Percentiles rank a stretch among this genome's conserved stretches.
Conservation (phyloP, 345 rosid species). For the Pseudoturritis turrita region DNA sequence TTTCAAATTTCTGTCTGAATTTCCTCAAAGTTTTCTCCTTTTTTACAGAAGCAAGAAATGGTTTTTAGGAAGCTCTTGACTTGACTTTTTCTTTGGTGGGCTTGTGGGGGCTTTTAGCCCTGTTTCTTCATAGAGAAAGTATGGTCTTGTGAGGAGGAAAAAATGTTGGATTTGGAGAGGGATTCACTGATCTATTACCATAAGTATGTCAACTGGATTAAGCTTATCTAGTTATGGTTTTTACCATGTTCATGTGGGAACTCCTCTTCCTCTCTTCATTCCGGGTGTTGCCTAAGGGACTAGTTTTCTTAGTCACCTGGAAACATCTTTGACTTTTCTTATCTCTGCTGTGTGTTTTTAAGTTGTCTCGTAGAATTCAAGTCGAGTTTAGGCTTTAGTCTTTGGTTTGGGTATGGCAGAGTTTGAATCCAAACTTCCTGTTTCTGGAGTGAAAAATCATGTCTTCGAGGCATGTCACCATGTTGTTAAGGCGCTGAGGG, state of each 20-base stretch:
- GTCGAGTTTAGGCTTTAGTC: slow-evolving; percentile 11
- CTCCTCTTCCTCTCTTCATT: slow-evolving; percentile 38
- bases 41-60: slow-evolving; percentile 16
- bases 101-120: neutral
- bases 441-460: slow-evolving; percentile 8
- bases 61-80: slow-evolving; percentile 17
- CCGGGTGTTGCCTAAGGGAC: slow-evolving; percentile 14
- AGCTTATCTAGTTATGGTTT: slow-evolving; percentile 17
- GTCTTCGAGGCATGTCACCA: slow-evolving; percentile 59
- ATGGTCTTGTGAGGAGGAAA: slow-evolving; percentile 3
- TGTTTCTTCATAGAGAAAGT: neutral
- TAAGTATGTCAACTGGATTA: neutral
- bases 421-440: slow-evolving; percentile 20
- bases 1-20: neutral
- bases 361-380: neutral
- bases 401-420: slow-evolving; percentile 23
- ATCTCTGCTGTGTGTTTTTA: neutral
- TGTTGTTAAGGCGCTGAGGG: slow-evolving; percentile 62
- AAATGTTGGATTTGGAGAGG: neutral
- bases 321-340: neutral
- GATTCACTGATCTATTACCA: slow-evolving; percentile 1
- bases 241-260: slow-evolving; percentile 39
- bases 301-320: neutral
- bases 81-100: neutral
- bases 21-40: neutral